Evolutionary conservation across 208 protist genomes (phyloP), one percentile per base, ranked within the genome.

Genomic region (Naegleria lovaniensis): DNA sequence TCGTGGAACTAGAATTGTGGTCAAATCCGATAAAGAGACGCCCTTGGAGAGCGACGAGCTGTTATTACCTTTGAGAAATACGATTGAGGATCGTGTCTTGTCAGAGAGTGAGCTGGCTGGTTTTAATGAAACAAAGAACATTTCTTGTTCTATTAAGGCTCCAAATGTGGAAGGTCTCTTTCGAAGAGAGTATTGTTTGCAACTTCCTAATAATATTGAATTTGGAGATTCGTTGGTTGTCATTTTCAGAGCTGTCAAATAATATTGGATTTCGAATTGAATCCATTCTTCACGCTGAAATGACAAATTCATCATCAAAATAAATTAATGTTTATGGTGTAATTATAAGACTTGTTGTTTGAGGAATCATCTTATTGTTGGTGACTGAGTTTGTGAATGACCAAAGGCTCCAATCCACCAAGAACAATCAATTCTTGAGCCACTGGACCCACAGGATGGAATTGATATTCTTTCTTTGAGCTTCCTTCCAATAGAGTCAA

Each of bases 371-470:
- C 7, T 48, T 48, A 29, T 67, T 67, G 22, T 67, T 67, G 55
- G 19, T 29, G 4, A 2, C 22, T 67, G 55, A 67, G 11, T 29
- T 67, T 67, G 55, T 67, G 11, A 67, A 67, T 15, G 55, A 67
- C 55, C 13, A 67, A 19, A 67, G 55, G 55, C 89, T 95, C 93
- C 33, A 95, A 93, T 15, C 94, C 94, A 13, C 93, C 94, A 5
- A 79, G 59, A 1, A 95, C 55, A 40, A 94, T 88, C 6, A 95
- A 51, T 76, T 94, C 94, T 88, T 95, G 94, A 16, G 93, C 94
- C 7, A 92, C 87, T 5, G 29, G 16, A 2, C 94, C 92, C 0
- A 95, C 55, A n/a, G 93, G 92, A 41, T 76, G 33, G 41, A 94
- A 86, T 52, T 92, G 5, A 67, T 91, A 94, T 59, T 75, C 55